Evolutionary conservation across 768 basidiomycete genomes (phyloP), one percentile per base, ranked within the genome.

Genomic region (Amanita exitialis): DNA sequence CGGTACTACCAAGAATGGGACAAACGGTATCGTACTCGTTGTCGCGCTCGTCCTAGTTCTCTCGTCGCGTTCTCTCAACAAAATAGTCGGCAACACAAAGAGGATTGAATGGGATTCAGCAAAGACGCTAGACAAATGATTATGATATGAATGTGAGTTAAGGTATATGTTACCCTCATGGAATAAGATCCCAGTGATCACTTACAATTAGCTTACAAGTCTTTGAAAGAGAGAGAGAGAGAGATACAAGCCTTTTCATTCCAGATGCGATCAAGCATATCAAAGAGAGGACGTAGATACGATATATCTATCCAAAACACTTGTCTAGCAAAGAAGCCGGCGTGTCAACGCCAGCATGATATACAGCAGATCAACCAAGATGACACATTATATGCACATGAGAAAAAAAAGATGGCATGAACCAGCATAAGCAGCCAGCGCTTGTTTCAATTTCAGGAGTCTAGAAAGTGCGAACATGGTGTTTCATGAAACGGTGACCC

Each of bases 401-500:
- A 30, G 30, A 30, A 9, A 20, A 13, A 18, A 46, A 10, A 15
- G 21, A 8, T 3, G 28, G 18, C 6, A 46, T 18, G 13, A 9
- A 27, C 15, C 20, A 27, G 47, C 38, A 43, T 27, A 30, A 41
- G 38, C 28, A 28, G 28, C 36, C n/a, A 32, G 38, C 9, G 38
- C 36, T 39, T 41, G 48, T 28, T 27, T 36, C 20, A 35, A 32
- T 18, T 15, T 20, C 15, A 3, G 20, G 16, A 32, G 12, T 23
- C 20, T 48, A 38, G 38, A 49, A 49, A 20, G 48, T 37, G 37
- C 27, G 37, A 49, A 6, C 35, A 38, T 47, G 6, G 21, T 41
- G 13, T 16, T 49, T 36, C 48, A 30, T 21, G 48, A 49, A 41
- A 30, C 48, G 48, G 16, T 37, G 48, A 41, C 48, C 48, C 2